A percentile compares a stretch with the other conserved stretches of the same genome.
Evolutionary conservation across 2,329 filamentous ascomycete species (phyloP).

Genomic region (Stachybotrys elegans): DNA sequence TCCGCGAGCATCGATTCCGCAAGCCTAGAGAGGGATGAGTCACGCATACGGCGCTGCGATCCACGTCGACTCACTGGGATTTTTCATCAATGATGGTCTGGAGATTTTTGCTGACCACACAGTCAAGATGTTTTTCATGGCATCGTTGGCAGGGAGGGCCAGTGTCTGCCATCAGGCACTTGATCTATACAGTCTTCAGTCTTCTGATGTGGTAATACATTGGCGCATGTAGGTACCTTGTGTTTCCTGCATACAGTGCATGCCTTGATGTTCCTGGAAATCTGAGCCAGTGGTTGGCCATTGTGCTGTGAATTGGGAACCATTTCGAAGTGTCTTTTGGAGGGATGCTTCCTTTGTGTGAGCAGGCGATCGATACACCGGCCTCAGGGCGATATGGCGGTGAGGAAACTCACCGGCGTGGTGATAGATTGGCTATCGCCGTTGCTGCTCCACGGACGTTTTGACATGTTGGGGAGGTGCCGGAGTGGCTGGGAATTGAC

Average conservation of each 20-base stretch:
- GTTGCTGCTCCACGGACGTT: not conserved
- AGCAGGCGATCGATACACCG: not conserved
- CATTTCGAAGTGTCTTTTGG: not conserved
- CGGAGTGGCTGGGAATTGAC: no score
- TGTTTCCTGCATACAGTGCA: constrained; percentile 35
- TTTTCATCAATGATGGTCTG: constrained; percentile 37
- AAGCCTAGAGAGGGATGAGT: not conserved
- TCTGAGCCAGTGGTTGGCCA: constrained; percentile 22
- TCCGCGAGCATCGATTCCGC: constrained; percentile 17
- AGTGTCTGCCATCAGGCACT: constrained; percentile 34
- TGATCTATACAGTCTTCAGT: constrained; percentile 23
- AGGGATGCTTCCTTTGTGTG: not conserved
- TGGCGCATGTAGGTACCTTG: constrained; percentile 22
- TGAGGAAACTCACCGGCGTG: not conserved
- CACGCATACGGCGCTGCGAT: not conserved
- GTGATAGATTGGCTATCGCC: not conserved
- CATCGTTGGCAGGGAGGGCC: constrained; percentile 33
- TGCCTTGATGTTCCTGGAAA: constrained; percentile 34
- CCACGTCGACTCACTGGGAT: constrained; percentile 24
- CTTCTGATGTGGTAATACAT: not conserved
- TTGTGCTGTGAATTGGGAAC: not conserved
- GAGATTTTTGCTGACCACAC: constrained; percentile 34
- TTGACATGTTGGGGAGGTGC: not conserved
- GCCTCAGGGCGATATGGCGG: no score
- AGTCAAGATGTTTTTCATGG: constrained; percentile 28